These are phyloP conservation scores for Malassezia cuniculi DNA, from an alignment of 1,284 basidiomycete species.

Conservation along the genomic window DNA sequence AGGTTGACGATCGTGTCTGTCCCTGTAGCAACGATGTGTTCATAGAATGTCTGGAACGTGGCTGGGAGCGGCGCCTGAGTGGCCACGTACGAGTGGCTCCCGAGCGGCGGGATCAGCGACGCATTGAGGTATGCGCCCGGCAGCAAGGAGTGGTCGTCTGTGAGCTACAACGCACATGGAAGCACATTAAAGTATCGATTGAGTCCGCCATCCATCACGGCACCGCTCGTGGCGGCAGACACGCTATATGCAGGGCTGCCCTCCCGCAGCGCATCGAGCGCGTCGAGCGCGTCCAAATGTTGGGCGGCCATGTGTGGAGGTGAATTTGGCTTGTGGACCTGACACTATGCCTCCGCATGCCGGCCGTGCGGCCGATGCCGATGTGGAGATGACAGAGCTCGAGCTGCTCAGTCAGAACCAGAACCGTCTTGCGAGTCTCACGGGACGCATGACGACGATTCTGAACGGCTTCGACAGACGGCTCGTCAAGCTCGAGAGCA, in stretches of 20 bases:
- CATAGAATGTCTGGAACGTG: constrained; percentile 75
- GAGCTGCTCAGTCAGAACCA: constrained; percentile 46
- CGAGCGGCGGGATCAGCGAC: constrained; percentile 23
- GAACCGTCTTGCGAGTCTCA: constrained; percentile 42
- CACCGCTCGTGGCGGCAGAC: no score
- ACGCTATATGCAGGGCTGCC: not conserved
- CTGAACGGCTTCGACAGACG: constrained; percentile 47
- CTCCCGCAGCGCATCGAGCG: constrained; percentile 1
- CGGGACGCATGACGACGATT: constrained; percentile 44
- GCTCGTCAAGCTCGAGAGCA: constrained; percentile 39
- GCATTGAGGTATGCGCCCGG: constrained; percentile 32
- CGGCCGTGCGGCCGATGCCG: no score
- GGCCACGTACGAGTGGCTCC: constrained; percentile 62
- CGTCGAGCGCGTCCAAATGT: not conserved
- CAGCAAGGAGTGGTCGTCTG: constrained; percentile 26
- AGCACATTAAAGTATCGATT: constrained; percentile 13
- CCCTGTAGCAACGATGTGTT: constrained; percentile 16
- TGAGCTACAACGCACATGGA: constrained; percentile 4
- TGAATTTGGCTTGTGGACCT: not conserved
- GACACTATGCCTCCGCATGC: no score
- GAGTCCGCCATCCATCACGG: not conserved
- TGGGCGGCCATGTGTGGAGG: constrained; percentile 4
- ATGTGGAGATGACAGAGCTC: constrained; percentile 46
- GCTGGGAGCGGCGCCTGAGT: constrained; percentile 84
- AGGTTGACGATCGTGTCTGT: constrained; percentile 34